Conservation (phyloP, 345 rosid genomes). For the Eucalyptus sp. region DNA sequence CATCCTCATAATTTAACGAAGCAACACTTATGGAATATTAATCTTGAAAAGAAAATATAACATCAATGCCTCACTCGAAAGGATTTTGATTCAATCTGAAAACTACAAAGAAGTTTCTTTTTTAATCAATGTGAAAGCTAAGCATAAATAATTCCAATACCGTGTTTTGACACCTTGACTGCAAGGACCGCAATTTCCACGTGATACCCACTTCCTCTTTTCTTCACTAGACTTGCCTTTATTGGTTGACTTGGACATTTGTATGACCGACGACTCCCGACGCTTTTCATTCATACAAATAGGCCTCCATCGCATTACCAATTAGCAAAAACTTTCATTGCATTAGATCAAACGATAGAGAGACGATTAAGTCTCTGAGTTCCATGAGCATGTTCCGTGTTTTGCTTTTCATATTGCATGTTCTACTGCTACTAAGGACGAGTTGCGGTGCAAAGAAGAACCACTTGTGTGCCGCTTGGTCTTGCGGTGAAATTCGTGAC, state of each 20-base stretch:
- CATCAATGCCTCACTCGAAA: too few relatives aligned
- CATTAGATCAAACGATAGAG: neutral
- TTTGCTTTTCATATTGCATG: neutral
- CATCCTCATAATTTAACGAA: too few relatives aligned
- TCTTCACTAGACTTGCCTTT: too few relatives aligned
- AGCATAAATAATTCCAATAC: too few relatives aligned
- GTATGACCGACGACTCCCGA: neutral
- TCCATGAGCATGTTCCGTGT: neutral
- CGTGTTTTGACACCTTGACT: too few relatives aligned
- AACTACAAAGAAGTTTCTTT: too few relatives aligned
- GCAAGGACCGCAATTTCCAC: too few relatives aligned
- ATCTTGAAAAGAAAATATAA: too few relatives aligned
- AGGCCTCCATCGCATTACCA: neutral
- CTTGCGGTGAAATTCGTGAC: fast-evolving
- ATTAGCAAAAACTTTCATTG: neutral
- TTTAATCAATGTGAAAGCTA: too few relatives aligned
- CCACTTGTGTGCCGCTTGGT: fast-evolving
- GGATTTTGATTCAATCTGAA: too few relatives aligned
- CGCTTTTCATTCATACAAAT: too few relatives aligned
- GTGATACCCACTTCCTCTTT: neutral
- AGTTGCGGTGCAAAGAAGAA: fast-evolving
- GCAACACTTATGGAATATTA: too few relatives aligned
- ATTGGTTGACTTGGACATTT: neutral
- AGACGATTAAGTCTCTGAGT: neutral
- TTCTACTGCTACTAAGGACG: fast-evolving